These are phyloP conservation scores for Calonectria ilicicola DNA, from an alignment of 2,329 filamentous ascomycete species.

Conservation along the genomic window DNA sequence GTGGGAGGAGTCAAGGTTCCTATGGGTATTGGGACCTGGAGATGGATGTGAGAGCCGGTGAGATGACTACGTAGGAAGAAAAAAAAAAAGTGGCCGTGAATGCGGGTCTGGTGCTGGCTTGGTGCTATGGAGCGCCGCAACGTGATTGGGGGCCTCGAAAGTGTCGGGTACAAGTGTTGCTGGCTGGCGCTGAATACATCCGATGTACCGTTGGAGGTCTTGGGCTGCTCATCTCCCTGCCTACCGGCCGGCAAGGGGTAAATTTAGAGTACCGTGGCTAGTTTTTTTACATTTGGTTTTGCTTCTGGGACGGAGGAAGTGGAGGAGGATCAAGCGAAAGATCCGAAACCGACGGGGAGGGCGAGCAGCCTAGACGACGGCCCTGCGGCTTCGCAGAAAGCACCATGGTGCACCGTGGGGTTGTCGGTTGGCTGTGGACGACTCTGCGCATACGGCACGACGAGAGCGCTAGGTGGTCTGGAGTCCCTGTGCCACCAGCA, in stretches of 20 bases:
- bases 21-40: neutral
- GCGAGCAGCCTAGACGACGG: neutral
- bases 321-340: slow-evolving; percentile 7
- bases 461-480: neutral
- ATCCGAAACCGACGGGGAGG: slow-evolving; percentile 14
- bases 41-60: neutral
- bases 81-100: neutral
- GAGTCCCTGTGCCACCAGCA: neutral
- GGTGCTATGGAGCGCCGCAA: neutral
- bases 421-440: slow-evolving; percentile 43
- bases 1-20: neutral
- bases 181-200: neutral
- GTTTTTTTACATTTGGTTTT: neutral
- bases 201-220: neutral
- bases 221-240: slow-evolving; percentile 13
- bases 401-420: slow-evolving; percentile 35
- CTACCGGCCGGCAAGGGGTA: slow-evolving; percentile 6
- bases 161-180: neutral
- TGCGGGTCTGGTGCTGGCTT: neutral
- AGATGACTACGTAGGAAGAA: neutral
- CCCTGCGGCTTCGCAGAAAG: slow-evolving; percentile 2
- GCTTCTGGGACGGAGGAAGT: neutral
- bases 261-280: neutral
- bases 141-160: neutral
- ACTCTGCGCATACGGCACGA: slow-evolving; percentile 22